A percentile compares a stretch with the other conserved stretches of the same genome.
These are phyloP conservation scores for Exophiala sideris DNA, from an alignment of 2,329 filamentous ascomycete species.

Conservation along the genomic window DNA sequence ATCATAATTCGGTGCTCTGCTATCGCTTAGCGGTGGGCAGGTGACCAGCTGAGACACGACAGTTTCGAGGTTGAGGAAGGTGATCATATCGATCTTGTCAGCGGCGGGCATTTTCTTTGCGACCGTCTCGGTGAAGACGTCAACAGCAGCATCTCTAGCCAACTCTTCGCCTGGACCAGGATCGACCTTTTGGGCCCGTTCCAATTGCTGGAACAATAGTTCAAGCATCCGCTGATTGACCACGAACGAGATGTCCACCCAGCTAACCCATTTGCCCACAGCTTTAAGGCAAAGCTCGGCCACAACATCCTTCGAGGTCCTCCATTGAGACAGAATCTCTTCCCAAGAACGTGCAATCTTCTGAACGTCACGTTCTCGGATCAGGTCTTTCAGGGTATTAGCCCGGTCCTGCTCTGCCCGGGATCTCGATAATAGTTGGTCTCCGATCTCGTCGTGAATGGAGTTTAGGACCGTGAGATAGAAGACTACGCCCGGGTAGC, in stretches of 20 bases:
- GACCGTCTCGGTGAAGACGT: conserved; percentile 92
- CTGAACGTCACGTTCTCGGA: conserved; percentile 80
- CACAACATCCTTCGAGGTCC: conserved; percentile 65
- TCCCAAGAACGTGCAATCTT: conserved; percentile 90
- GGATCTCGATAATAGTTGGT: conserved; percentile 78
- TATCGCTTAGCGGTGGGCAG: conserved; percentile 75
- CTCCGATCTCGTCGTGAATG: conserved; percentile 95
- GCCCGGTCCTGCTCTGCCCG: conserved; percentile 78
- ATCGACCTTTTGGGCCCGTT: conserved; percentile 62
- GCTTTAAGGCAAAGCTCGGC: conserved; percentile 86
- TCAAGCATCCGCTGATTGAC: conserved; percentile 86
- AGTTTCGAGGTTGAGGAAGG: conserved; percentile 79
- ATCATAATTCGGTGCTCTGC: conserved; percentile 83
- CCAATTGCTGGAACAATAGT: conserved; percentile 80
- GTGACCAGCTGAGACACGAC: conserved; percentile 83
- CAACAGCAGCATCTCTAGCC: conserved; percentile 85
- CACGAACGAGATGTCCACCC: conserved; percentile 93
- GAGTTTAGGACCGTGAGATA: conserved; percentile 86
- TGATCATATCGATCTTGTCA: conserved; percentile 92
- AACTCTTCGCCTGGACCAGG: conserved; percentile 70
- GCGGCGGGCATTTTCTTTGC: conserved; percentile 95
- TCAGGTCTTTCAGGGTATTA: conserved; percentile 83
- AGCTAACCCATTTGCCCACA: conserved; percentile 97
- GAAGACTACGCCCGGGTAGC: conserved; percentile 72
- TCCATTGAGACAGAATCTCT: conserved; percentile 78